Percentiles rank a stretch among this genome's conserved stretches.
Evolutionary conservation across 495 filamentous ascomycete genomes (phyloP).

Genomic region (Jackrogersella minutella): DNA sequence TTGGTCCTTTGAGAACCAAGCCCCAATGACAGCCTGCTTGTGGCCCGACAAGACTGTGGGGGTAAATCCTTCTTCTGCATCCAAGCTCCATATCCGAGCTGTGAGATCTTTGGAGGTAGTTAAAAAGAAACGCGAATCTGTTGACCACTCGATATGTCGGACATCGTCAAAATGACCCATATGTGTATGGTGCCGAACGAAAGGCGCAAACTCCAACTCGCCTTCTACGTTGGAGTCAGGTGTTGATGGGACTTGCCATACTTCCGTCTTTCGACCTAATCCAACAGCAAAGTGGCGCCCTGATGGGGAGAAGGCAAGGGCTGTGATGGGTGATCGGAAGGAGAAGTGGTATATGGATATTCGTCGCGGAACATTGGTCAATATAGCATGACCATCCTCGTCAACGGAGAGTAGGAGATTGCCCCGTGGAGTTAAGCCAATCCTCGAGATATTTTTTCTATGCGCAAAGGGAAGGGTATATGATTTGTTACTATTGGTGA

Average conservation of each 20-base stretch:
- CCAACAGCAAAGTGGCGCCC: conserved; percentile 89
- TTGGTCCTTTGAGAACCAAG: conserved; percentile 93
- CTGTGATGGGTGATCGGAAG: conserved; percentile 81
- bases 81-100: conserved; percentile 90
- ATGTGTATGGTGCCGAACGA: conserved; percentile 85
- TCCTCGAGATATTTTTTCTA: conserved; percentile 86
- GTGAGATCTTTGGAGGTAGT: conserved; percentile 92
- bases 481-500: conserved; percentile 79
- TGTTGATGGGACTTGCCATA: conserved; percentile 93
- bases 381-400: conserved; percentile 90
- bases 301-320: conserved; percentile 90
- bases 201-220: conserved; percentile 93
- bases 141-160: conserved; percentile 88
- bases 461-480: conserved; percentile 94
- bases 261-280: conserved; percentile 82
- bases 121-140: conserved; percentile 92
- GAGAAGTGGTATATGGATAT: conserved; percentile 92
- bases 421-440: conserved; percentile 86
- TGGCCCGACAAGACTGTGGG: conserved; percentile 92
- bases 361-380: conserved; percentile 86
- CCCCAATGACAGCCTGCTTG: conserved; percentile 82
- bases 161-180: conserved; percentile 88
- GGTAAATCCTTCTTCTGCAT: conserved; percentile 84
- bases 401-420: conserved; percentile 92
- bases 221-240: conserved; percentile 79